Evolutionary conservation across 805 yeast species (phyloP), one percentile per base, ranked within the genome.

Genomic region (Brettanomyces anomalus): DNA sequence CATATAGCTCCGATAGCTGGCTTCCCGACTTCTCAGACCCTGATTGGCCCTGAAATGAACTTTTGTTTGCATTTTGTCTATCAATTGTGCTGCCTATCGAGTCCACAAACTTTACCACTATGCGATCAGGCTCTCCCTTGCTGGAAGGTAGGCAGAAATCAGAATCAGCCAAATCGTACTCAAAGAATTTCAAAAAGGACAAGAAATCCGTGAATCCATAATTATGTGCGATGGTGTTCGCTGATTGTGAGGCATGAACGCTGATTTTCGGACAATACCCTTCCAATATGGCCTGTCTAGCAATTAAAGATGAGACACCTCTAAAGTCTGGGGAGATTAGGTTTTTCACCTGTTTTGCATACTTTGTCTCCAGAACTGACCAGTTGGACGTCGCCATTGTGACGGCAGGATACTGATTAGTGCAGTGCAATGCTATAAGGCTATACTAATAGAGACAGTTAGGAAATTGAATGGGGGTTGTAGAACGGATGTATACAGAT

Each of bases 201-300:
- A 54, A 45, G 36, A 58, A 46, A 17, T 39, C 44, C 11, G 20
- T 16, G 16, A 49, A 52, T 5, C 57, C 57, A 42, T 52, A 45
- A 10, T 28, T 32, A 4, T 26, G 24, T 4, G 60, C 58, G 11
- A 56, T 37, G 2, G 36, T 45, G 40, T 58, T 51, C 3, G 62
- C 58, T 20, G 40, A 26, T 3, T 44, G 40, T 3, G 64, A 51
- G 3, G 61, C 47, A 5, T 51, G 42, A 8, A 63, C 64, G 3
- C 65, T 52, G 14, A 63, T 47, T 43, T 55, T 61, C 20, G 67
- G 67, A 16, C 62, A 55, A 47, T 49, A 61, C 33, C 51, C 52
- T 11, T 52, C 58, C 3, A 56, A 40, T 3, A 64, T 47, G 35
- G 59, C 20, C 40, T 60, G 65, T 35, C 56, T 58, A 14, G 53